Evolutionary conservation across 805 yeast genomes (phyloP).

Genomic region (Myxozyma udenii): DNA sequence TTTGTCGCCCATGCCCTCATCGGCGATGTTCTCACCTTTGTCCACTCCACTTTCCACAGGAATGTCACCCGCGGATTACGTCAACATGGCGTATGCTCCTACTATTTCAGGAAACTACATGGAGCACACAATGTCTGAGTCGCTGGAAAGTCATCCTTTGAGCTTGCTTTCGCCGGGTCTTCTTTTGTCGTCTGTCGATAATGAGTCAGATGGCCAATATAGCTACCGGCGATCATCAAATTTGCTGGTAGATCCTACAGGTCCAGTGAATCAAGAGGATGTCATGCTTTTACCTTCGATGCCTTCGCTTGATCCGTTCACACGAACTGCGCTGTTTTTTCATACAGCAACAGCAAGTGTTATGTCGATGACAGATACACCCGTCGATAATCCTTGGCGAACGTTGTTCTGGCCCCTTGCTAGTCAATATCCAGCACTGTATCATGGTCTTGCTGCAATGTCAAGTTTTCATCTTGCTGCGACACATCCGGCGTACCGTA

Average conservation of each 20-base stretch:
- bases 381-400: slow-evolving; percentile 69
- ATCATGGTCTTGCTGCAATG: slow-evolving; percentile 64
- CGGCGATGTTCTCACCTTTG: not conserved
- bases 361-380: slow-evolving; percentile 63
- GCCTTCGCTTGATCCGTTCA: slow-evolving; percentile 22
- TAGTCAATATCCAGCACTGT: slow-evolving; percentile 52
- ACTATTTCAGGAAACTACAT: not conserved
- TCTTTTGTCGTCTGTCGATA: not conserved
- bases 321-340: slow-evolving; percentile 39
- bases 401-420: slow-evolving; percentile 56
- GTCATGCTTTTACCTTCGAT: slow-evolving; percentile 18
- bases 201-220: not conserved
- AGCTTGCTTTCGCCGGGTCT: slow-evolving; percentile 8
- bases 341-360: slow-evolving; percentile 51
- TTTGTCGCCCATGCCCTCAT: too few relatives aligned
- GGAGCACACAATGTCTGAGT: not conserved
- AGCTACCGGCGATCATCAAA: not conserved
- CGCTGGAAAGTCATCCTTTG: slow-evolving; percentile 10
- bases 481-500: slow-evolving; percentile 42
- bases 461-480: slow-evolving; percentile 58
- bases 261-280: slow-evolving; percentile 13
- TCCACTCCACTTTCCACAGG: not conserved
- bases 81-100: slow-evolving; percentile 16
- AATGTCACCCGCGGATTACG: slow-evolving; percentile 6
- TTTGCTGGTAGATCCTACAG: slow-evolving; percentile 23